These are phyloP conservation scores for Gastrodia elata DNA, from an alignment of 106 monocot genomes.

Conservation along the genomic window DNA sequence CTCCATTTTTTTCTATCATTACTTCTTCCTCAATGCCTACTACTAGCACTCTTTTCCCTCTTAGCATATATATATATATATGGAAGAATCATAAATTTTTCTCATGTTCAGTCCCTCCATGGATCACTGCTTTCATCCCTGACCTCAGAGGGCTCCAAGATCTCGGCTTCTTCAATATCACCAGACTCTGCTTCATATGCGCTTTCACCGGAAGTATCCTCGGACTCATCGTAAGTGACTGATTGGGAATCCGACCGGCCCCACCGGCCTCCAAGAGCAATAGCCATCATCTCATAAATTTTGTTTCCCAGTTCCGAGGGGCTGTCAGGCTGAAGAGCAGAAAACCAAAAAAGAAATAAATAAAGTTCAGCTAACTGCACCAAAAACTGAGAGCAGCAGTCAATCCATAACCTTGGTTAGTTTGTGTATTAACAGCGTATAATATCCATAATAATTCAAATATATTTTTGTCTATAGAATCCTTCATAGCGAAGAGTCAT, in stretches of 20 bases:
- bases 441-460: background rate
- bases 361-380: no score
- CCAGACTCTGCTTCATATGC: slow-evolving; percentile 7
- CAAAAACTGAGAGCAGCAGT: no score
- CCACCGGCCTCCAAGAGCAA: slow-evolving; percentile 97
- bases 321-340: slow-evolving; percentile 81
- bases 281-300: slow-evolving; percentile 99
- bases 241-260: slow-evolving; percentile 61
- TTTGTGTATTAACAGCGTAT: background rate
- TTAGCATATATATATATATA: no score
- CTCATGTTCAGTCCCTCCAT: slow-evolving; percentile 51
- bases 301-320: slow-evolving; percentile 86
- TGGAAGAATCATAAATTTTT: background rate
- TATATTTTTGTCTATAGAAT: no score
- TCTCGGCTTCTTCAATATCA: slow-evolving; percentile 47
- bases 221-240: slow-evolving; percentile 10
- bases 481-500: no score
- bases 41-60: background rate
- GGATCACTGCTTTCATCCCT: slow-evolving; percentile 75
- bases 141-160: slow-evolving; percentile 85
- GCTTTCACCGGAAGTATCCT: slow-evolving; percentile 12
- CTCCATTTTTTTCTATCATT: background rate
- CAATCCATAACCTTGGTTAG: no score
- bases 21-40: slow-evolving; percentile 3
- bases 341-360: background rate